A percentile compares a stretch with the other conserved stretches of the same genome.
Evolutionary conservation across 257 asterid species (phyloP).

Genomic region (Scutellaria baicalensis): DNA sequence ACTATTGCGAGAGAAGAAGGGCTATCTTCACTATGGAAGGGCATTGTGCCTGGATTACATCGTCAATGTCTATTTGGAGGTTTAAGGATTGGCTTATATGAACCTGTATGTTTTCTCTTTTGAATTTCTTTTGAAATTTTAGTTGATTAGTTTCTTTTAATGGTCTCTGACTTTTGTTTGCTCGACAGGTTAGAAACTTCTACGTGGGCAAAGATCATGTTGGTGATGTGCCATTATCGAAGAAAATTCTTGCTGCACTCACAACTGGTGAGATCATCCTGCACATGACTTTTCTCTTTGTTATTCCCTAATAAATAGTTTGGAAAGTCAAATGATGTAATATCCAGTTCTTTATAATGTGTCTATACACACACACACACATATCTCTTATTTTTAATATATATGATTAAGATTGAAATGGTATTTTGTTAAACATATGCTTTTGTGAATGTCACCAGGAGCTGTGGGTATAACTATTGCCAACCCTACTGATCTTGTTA

Average conservation of each 20-base stretch:
- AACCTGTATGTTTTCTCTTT: slow-evolving; percentile 57
- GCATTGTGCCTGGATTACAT: slow-evolving; percentile 93
- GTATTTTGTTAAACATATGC: not conserved
- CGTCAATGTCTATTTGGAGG: slow-evolving; percentile 96
- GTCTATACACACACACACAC: not conserved
- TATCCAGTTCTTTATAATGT: not conserved
- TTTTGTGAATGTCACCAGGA: slow-evolving; percentile 41
- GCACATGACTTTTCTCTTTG: not conserved
- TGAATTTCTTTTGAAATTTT: not conserved
- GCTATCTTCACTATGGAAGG: slow-evolving; percentile 78
- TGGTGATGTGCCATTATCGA: slow-evolving; percentile 86
- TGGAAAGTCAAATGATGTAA: not conserved
- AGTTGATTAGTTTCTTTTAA: not conserved
- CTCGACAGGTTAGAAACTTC: slow-evolving; percentile 58
- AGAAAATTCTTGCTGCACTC: slow-evolving; percentile 92
- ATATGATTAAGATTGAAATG: not conserved
- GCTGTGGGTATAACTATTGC: slow-evolving; percentile 73
- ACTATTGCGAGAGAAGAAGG: slow-evolving; percentile 99
- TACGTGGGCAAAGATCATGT: slow-evolving; percentile 93
- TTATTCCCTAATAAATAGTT: not conserved
- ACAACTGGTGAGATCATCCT: slow-evolving; percentile 69
- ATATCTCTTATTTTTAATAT: not conserved
- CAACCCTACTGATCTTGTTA: slow-evolving; percentile 98
- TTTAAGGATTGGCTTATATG: slow-evolving; percentile 88
- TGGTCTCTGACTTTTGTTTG: not conserved